A percentile compares a stretch with the other conserved stretches of the same genome.
phyloP scores from a whole-genome alignment of 2,329 filamentous ascomycete genomes.

The Pseudogymnoascus sp. region DNA sequence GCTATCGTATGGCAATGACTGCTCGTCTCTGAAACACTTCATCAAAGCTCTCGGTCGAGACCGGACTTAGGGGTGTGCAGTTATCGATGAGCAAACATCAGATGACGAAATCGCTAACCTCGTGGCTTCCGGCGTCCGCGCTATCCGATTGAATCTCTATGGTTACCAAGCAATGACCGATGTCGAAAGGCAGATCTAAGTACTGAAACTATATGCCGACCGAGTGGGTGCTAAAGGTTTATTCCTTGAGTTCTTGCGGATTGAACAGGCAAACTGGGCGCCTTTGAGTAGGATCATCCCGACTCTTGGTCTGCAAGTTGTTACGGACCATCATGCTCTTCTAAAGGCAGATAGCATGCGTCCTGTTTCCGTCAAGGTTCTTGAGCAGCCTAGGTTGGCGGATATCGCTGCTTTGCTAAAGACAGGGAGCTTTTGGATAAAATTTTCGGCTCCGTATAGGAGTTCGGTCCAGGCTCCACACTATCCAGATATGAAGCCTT shows the following conservation, averaged over 20 bases:
- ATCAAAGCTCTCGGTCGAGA: slow-evolving; percentile 22
- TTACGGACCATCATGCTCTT: slow-evolving; percentile 32
- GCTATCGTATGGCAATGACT: slow-evolving; percentile 31
- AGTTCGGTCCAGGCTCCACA: slow-evolving; percentile 24
- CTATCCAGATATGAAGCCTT: slow-evolving; percentile 26
- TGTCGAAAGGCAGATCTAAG: slow-evolving; percentile 28
- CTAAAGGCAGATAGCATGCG: slow-evolving; percentile 30
- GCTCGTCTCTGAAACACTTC: slow-evolving; percentile 28
- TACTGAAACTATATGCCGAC: slow-evolving; percentile 24
- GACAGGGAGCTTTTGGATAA: slow-evolving; percentile 29
- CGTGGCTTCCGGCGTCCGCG: slow-evolving; percentile 26
- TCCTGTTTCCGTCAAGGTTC: slow-evolving; percentile 18
- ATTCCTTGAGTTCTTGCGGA: slow-evolving; percentile 27
- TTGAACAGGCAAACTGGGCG: slow-evolving; percentile 16
- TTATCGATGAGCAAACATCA: slow-evolving; percentile 24
- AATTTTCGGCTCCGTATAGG: slow-evolving; percentile 32
- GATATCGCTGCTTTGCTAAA: slow-evolving; percentile 26
- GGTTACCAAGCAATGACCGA: slow-evolving; percentile 31
- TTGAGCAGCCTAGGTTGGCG: slow-evolving; percentile 25
- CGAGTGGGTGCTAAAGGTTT: slow-evolving; percentile 25
- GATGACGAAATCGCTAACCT: slow-evolving; percentile 21
- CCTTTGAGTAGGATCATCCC: slow-evolving; percentile 21
- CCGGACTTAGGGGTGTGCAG: slow-evolving; percentile 25
- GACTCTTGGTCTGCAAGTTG: slow-evolving; percentile 19
- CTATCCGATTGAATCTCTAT: slow-evolving; percentile 31